Evolutionary conservation across 768 basidiomycete genomes (phyloP).

Genomic region (Aureoboletus auriporus): DNA sequence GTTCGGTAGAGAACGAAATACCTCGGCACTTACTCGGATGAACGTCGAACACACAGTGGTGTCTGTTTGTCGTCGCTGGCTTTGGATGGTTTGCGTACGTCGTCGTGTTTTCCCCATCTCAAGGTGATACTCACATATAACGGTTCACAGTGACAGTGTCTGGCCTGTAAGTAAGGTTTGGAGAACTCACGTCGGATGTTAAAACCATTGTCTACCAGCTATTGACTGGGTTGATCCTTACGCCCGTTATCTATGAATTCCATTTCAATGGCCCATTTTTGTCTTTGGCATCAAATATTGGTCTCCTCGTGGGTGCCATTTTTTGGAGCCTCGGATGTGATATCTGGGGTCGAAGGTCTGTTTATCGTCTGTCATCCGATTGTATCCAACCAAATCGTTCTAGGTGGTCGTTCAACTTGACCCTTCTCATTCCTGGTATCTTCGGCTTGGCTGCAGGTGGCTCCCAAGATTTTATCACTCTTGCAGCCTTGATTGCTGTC

Average conservation of each 20-base stretch:
- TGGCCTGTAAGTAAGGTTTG: slow-evolving; percentile 32
- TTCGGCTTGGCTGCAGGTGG: slow-evolving; percentile 52
- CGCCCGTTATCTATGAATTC: slow-evolving; percentile 48
- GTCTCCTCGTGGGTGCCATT: slow-evolving; percentile 49
- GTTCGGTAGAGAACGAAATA: background rate
- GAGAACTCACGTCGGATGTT: background rate
- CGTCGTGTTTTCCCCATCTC: background rate
- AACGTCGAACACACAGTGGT: slow-evolving; percentile 25
- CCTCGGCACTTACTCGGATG: too few relatives aligned
- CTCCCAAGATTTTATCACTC: slow-evolving; percentile 42
- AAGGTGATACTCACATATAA: background rate
- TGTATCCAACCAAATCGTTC: background rate
- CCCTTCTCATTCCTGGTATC: slow-evolving; percentile 48
- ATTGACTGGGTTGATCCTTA: slow-evolving; percentile 42
- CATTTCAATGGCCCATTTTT: slow-evolving; percentile 44
- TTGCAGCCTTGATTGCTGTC: slow-evolving; percentile 45
- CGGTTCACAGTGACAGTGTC: slow-evolving; percentile 28
- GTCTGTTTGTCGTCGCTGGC: slow-evolving; percentile 35
- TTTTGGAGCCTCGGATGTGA: slow-evolving; percentile 49
- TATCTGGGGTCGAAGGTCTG: slow-evolving; percentile 47
- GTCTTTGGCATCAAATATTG: slow-evolving; percentile 48
- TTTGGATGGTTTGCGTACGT: slow-evolving; percentile 42
- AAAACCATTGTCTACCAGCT: slow-evolving; percentile 25
- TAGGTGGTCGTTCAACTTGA: slow-evolving; percentile 53
- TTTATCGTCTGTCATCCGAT: background rate